Evolutionary conservation across 2,329 filamentous ascomycete genomes (phyloP), one percentile per base, ranked within the genome.

Genomic region (Fusarium secorum): DNA sequence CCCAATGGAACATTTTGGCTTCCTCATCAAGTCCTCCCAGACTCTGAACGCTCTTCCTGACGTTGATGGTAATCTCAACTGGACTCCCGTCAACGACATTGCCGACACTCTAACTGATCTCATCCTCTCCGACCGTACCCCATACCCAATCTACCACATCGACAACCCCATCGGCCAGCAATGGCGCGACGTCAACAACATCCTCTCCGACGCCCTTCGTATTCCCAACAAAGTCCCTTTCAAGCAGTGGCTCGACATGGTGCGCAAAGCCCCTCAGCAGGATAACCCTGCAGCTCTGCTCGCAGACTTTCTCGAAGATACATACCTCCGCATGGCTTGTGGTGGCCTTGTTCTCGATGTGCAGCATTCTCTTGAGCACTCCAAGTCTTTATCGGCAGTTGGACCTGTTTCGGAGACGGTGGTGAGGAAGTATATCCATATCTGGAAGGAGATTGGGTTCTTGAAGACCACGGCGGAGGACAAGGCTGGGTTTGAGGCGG

Each of bases 401-500:
- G 71, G 62, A 0, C 71, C 71, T 15, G 69, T 74, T 14, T 60
- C 66, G 0, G 71, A 71, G 18, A 65, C 44, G 0, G 57, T 74
- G 2, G 63, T 61, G 5, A 60, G 71, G n/a, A 74, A 74, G 63
- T 74, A 74, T 4, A 74, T 74, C 1, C 71, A 74, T 11, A 74
- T 74, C 2, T 74, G 71, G 71, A 74, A 64, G 38, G 71, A 74
- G 36, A 74, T 74, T 61, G 71, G 71, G 1, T 74, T 74, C 13
- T 45, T 74, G 32, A 73, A 72, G 59, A 60, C 68, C 0, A 72
- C 68, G 3, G 64, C n/a, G 0, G 68, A 71, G 44, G 68, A 71
- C 1, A 70, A 60, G 32, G 68, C 68, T 3, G 63, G 68, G 0
- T 70, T 70, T 24, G 68, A 72, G 11, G 64, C 68, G 32, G 68